Base-by-base conservation (phyloP, 2,329 filamentous ascomycete species). In the Exophiala bonariae region DNA sequence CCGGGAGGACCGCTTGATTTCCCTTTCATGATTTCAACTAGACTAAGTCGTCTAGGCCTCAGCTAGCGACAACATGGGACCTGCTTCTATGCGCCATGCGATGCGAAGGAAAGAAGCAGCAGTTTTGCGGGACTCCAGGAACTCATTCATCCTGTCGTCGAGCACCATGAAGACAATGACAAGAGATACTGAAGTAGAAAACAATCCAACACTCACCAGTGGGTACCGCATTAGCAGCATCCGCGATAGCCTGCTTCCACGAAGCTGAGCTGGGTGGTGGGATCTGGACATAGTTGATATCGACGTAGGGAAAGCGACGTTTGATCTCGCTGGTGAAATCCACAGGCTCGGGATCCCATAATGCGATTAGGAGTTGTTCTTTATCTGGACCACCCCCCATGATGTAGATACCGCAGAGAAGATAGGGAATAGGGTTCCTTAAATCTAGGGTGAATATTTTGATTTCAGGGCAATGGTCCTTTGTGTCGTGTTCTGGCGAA, bases 341-440 rank as follows among this genome's bases (percentile, higher is more conserved):
- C 18, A 61, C 63, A n/a, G 72, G 68, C 43, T 71, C 66, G 5
- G 70, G 64, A 44, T 67, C 69, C 2, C 71, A 70, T 1, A 76
- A 56, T 16, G 72, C 60, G 51, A 68, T 63, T 18, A 79, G 65
- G 28, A 79, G 65, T 45, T 65, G 61, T 49, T 69, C 70, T 43
- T 62, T 53, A 16, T 56, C 62, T 41, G 63, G 57, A 42, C 69
- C 72, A 48, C 72, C 74, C 16, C 74, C 74, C 74, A 78, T 77
- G 38, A 54, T 65, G 47, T 26, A 6, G 6, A 26, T 6, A 11
- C 23, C 11, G 23, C 18, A 26, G 36, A 14, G 16, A 23, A 35
- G 23, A 19, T 42, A 13, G 28, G 19, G 13, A 13, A 34, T 26
- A 6, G 7, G 22, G 17, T n/a, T 22, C 18, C 17, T n/a, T n/a